Base-by-base conservation (phyloP, 2,329 filamentous ascomycete genomes). In the Laburnicola sp. region DNA sequence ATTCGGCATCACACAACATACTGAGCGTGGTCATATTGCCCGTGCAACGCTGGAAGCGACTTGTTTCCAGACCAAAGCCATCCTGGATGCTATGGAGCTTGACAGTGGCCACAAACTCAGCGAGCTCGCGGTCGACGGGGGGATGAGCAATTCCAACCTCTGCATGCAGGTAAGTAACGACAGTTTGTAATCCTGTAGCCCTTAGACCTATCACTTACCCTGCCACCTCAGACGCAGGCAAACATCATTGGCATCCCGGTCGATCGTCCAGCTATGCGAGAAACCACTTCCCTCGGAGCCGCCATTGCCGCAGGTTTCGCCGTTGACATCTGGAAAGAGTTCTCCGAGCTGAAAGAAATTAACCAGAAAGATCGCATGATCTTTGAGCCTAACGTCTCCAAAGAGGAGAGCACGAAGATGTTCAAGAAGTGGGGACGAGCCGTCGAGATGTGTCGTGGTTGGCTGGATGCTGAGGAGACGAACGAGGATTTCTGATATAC, bases 41-140 rank as follows among this genome's bases (percentile, higher is more conserved):
- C 86, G 91, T 54, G 91, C 91, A 31, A 96, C 91, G 0, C 83
- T 96, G 46, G 91, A 96, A 75, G 91, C 91, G 3, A 92, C 89
- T 32, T 96, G 91, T 77, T 95, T 89, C 79, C 91, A 96, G 74
- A 96, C 90, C 23, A 91, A 91, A 64, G 91, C 91, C 22, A 96
- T 96, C 64, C 82, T 96, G 23, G 87, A 94, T 67, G 90, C 91
- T 56, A 96, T 96, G 91, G 89, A 89, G 67, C 85, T 87, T 62
- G 91, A 96, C 74, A 91, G 87, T 46, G 86, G 86, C 31, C 86
- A 92, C 68, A 83, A 84, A 57, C 81, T 96, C 28, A 81, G 84
- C 51, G 83, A 86, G 58, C 80, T 96, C 37, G 87, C 89, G 30
- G 91, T 96, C 37, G 91, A 96, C 67, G 91, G 91, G 50, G 91